Evolutionary conservation across 1,139 yeast genomes (phyloP), one percentile per base, ranked within the genome.

Genomic region (Candida pseudocylindracea): DNA sequence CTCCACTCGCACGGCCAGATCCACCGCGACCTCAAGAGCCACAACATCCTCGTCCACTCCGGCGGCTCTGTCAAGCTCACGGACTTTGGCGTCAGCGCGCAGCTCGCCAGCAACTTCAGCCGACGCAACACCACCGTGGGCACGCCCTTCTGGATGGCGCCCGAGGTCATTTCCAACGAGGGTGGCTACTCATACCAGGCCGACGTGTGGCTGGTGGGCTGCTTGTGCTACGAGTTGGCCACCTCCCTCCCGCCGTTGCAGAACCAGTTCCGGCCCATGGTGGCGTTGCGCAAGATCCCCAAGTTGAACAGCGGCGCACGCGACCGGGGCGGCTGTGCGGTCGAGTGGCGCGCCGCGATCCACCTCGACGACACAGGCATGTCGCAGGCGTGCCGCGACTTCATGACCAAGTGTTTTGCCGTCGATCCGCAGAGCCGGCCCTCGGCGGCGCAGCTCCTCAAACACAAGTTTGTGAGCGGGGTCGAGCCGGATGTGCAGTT

Each of bases 81-180:
- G 2, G 99, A 91, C 51, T 88, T 88, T 54, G 99, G 98, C 1
- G 93, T 88, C 4, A 91, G 95, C 1, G 79, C 85, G 12, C 94
- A 75, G 52, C 64, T 73, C 34, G 76, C 83, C 26, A 79, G 70
- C 44, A 80, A 72, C 50, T 62, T 78, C 49, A 79, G 75, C 33
- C 66, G 72, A 36, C 49, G 93, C 40, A 74, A 78, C 43, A 88
- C 98, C 0, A 88, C 92, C 45, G 98, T 88, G 8, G 98, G 99
- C 0, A 88, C 98, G 0, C 98, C 99, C 1, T 88, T 85, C 49
- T 88, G 96, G 91, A 91, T 91, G 98, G 92, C 96, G 0, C 98
- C 98, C 0, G 99, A 91, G 45, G 93, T 88, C 2, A 76, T 88
- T 31, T 55, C 72, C 43, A 93, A 81, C 47, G 75, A 76, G 35